phyloP scores from a whole-genome alignment of 768 basidiomycete genomes.

The Saitozyma sp. region DNA sequence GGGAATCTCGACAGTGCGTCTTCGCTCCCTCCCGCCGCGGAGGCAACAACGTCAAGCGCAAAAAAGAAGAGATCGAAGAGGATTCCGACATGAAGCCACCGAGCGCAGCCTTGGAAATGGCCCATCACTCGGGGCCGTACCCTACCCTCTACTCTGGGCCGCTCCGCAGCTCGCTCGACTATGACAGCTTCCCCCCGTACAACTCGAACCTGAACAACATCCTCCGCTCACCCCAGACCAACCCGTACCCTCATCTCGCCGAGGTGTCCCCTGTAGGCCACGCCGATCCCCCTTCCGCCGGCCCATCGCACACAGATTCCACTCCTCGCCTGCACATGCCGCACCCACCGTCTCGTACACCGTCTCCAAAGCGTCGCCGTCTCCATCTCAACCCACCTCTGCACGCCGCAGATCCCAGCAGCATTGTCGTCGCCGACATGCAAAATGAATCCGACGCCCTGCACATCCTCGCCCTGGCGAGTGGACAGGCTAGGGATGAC shows the following conservation, averaged over 20 bases:
- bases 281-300: no score
- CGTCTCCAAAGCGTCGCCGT: conserved; percentile 36
- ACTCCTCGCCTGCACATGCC: not conserved
- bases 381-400: conserved; percentile 42
- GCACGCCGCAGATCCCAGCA: conserved; percentile 42
- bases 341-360: conserved; percentile 3
- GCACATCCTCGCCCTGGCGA: conserved; percentile 48
- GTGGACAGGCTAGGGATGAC: conserved; percentile 7
- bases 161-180: no score
- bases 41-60: conserved; percentile 35
- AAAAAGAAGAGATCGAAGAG: conserved; percentile 10
- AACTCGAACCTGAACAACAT: not conserved
- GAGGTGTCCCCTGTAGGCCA: not conserved
- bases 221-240: not conserved
- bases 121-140: not conserved
- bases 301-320: not conserved
- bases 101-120: not conserved
- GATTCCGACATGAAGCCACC: conserved; percentile 2
- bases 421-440: conserved; percentile 50
- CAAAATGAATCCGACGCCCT: conserved; percentile 51
- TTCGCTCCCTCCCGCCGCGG: conserved; percentile 46
- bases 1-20: conserved; percentile 47
- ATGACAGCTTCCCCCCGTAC: not conserved
- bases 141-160: no score
- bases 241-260: conserved; percentile 2